Evolutionary conservation across 345 rosid genomes (phyloP).

Genomic region (Syzygium oleosum): DNA sequence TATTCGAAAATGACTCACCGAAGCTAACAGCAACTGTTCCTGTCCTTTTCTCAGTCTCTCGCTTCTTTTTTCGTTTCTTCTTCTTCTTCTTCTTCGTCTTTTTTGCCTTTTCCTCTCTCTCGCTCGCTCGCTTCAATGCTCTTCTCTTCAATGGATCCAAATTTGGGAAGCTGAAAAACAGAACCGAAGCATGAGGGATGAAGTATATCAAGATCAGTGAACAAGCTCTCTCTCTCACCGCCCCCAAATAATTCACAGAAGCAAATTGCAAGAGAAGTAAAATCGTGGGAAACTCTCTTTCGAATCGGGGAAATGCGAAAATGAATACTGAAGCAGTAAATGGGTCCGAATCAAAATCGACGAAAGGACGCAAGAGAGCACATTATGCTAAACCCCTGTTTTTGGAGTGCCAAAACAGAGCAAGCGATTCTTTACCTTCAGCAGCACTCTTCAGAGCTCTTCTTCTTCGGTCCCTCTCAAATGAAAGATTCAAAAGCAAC

Average conservation of each 20-base stretch:
- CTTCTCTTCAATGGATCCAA: neutral
- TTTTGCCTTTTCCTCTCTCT: neutral
- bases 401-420: neutral
- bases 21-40: conserved; percentile 2
- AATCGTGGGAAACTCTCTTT: neutral
- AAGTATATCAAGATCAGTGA: neutral
- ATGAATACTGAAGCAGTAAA: neutral
- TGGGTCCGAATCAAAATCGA: neutral
- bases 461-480: neutral
- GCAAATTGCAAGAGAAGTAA: neutral
- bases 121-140: neutral
- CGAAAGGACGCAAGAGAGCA: neutral
- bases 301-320: neutral
- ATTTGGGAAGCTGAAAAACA: neutral
- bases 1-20: conserved; percentile 48
- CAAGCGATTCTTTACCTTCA: neutral
- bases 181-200: neutral
- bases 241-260: neutral
- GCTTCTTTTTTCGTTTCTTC: neutral
- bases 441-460: neutral
- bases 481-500: neutral
- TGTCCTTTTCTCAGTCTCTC: neutral
- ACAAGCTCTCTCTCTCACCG: neutral
- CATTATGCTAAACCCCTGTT: neutral
- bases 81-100: neutral